Percentiles rank a stretch among this genome's conserved stretches.
Evolutionary conservation across 306 rosid species (phyloP).

Genomic region (Gillenia trifoliata): DNA sequence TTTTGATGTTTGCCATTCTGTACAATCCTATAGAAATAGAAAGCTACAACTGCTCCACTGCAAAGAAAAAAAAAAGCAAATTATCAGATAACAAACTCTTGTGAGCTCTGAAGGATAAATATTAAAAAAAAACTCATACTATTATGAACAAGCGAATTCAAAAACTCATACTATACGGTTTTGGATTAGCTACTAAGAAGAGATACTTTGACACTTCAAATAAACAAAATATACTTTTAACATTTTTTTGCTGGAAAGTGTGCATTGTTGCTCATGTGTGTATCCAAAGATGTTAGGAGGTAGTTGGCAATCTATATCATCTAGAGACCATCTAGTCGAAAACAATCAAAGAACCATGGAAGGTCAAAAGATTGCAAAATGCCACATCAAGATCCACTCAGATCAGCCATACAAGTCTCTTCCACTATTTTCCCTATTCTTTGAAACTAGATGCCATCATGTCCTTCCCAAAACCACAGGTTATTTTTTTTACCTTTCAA

Average conservation of each 20-base stretch:
- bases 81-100: constrained; percentile 9
- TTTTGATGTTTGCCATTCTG: constrained; percentile 37
- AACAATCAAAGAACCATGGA: background rate
- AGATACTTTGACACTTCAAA: background rate
- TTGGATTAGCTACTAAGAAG: too few relatives aligned
- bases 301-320: background rate
- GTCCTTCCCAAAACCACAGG: too few relatives aligned
- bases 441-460: background rate
- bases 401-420: too few relatives aligned
- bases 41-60: constrained; percentile 70
- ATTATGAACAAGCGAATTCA: background rate
- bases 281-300: background rate
- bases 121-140: background rate
- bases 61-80: constrained; percentile 28
- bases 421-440: background rate
- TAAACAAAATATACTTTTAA: background rate
- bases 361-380: too few relatives aligned
- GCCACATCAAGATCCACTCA: too few relatives aligned
- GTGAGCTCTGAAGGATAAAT: background rate
- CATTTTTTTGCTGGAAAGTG: background rate
- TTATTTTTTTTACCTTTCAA: too few relatives aligned
- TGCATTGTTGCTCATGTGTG: background rate
- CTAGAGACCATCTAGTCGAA: background rate
- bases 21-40: constrained; percentile 56
- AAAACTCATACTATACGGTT: background rate